Percentiles rank a stretch among this genome's conserved stretches.
phyloP scores from a whole-genome alignment of 129 eudicot species.

The Flaveria trinervia region DNA sequence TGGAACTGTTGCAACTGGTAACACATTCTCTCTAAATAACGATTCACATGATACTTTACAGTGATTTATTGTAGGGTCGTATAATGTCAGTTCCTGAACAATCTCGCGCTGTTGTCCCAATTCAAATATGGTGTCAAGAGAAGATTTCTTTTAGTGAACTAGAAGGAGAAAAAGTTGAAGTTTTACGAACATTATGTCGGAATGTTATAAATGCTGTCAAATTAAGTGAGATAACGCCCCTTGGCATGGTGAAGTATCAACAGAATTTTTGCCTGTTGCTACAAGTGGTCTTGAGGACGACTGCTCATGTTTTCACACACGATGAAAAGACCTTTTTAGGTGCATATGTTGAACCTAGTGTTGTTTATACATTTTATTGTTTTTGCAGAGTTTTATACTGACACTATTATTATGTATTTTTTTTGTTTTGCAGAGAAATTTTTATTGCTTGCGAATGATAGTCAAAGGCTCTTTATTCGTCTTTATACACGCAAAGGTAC shows the following conservation, averaged over 20 bases:
- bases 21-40: neutral
- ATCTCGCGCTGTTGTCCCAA: constrained; percentile 57
- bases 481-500: constrained; percentile 89
- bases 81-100: constrained; percentile 60
- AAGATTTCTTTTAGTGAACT: constrained; percentile 33
- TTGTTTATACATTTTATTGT: constrained; percentile 9
- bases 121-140: constrained; percentile 54
- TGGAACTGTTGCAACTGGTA: neutral
- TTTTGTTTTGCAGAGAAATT: constrained; percentile 59
- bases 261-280: constrained; percentile 63
- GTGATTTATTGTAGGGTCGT: constrained; percentile 60
- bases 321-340: constrained; percentile 69
- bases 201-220: constrained; percentile 41
- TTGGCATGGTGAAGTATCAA: constrained; percentile 56
- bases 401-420: constrained; percentile 1
- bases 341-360: constrained; percentile 25
- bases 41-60: constrained; percentile 17
- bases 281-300: constrained; percentile 64
- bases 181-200: constrained; percentile 55
- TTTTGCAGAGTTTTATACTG: constrained; percentile 15
- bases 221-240: constrained; percentile 40
- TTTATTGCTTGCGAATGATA: constrained; percentile 67
- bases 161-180: constrained; percentile 40
- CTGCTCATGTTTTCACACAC: constrained; percentile 59
- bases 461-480: constrained; percentile 83